Percentiles rank a stretch among this genome's conserved stretches.
These are phyloP conservation scores for Capsicum pubescens DNA, from an alignment of 257 asterid genomes.

Conservation along the genomic window DNA sequence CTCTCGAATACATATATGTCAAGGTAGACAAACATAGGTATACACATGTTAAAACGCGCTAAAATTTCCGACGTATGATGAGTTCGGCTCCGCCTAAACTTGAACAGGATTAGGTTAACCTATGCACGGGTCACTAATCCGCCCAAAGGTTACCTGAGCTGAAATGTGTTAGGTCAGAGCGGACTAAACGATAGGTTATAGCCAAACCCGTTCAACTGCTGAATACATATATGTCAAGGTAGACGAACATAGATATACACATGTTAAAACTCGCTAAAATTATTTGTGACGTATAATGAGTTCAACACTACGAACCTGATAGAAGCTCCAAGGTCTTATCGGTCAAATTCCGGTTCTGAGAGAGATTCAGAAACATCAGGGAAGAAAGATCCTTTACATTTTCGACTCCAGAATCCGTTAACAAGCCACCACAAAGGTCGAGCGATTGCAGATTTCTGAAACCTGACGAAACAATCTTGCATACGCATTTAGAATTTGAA, in stretches of 20 bases:
- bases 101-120: too few species aligned
- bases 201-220: neutral
- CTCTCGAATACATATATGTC: neutral
- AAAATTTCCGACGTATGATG: neutral
- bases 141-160: neutral
- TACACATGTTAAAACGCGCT: neutral
- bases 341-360: conserved; percentile 5
- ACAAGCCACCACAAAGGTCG: conserved; percentile 24
- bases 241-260: neutral
- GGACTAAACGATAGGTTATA: neutral
- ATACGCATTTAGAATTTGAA: neutral
- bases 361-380: conserved; percentile 26
- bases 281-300: neutral
- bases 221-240: neutral
- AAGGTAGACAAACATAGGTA: neutral
- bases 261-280: neutral
- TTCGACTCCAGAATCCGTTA: conserved; percentile 25
- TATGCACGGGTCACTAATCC: neutral
- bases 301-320: neutral
- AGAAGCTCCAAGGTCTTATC: conserved; percentile 22
- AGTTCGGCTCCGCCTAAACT: too few species aligned
- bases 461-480: neutral
- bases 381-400: conserved; percentile 20
- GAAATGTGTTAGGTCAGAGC: neutral
- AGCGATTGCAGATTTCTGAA: conserved; percentile 26